phyloP scores from a whole-genome alignment of 371 early-diverging fungal genomes.

The Phascolomyces articulosus region DNA sequence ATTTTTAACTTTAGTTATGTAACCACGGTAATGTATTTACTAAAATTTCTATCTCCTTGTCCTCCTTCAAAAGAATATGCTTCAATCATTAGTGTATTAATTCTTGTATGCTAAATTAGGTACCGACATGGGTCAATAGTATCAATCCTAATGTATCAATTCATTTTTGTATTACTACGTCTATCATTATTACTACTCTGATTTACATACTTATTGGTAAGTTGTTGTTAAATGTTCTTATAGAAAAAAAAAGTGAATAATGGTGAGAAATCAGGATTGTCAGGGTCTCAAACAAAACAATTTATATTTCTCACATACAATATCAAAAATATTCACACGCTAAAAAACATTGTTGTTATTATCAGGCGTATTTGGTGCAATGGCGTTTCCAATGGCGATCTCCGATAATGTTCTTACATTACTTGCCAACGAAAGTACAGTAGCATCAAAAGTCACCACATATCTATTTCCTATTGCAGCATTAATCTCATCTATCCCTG shows the following conservation, averaged over 20 bases:
- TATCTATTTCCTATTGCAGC: constrained; percentile 74
- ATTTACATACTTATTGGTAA: constrained; percentile 38
- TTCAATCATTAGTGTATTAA: no score
- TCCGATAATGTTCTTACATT: constrained; percentile 55
- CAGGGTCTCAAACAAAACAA: no score
- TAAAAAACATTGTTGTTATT: no score
- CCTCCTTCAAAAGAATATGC: no score
- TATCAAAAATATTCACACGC: neutral
- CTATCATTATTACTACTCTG: constrained; percentile 48
- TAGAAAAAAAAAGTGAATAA: no score
- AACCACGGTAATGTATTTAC: constrained; percentile 60
- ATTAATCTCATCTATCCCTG: constrained; percentile 78
- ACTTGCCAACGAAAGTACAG: constrained; percentile 32
- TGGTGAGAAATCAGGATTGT: no score
- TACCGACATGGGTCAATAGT: constrained; percentile 69
- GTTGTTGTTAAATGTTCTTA: neutral
- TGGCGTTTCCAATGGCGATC: constrained; percentile 56
- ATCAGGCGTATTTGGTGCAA: constrained; percentile 58
- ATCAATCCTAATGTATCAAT: constrained; percentile 54
- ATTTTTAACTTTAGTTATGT: constrained; percentile 68
- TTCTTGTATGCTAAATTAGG: constrained; percentile 14
- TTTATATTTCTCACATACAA: no score
- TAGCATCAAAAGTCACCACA: constrained; percentile 58
- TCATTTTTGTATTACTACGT: constrained; percentile 52
- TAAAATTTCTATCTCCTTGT: no score